Evolutionary conservation across 2,329 filamentous ascomycete genomes (phyloP), one percentile per base, ranked within the genome.

Genomic region (Diaporthe vexans): DNA sequence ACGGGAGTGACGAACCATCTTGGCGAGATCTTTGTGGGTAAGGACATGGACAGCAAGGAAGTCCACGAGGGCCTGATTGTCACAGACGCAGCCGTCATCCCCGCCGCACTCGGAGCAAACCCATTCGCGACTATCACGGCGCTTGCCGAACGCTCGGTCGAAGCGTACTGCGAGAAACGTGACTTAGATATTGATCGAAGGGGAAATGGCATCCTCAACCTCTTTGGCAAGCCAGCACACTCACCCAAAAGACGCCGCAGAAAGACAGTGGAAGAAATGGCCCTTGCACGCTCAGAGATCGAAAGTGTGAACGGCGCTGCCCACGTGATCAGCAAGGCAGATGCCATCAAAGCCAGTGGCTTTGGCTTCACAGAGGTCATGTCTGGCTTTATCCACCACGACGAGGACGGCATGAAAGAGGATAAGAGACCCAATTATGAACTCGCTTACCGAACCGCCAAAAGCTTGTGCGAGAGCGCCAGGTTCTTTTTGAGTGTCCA

Each of bases 111-210:
- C 2, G 88, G 75, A 19, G 90, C 91, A 4, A 94, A 94, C 78
- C 92, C 92, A 0, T 88, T 93, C 70, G 92, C 92, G 1, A 94
- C 92, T 1, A 94, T 94, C 76, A 88, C 91, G 0, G 92, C 92
- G 3, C 86, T 94, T 26, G 91, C 92, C 0, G 92, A 94, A 81
- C 85, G 92, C 13, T 89, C 89, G 0, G 86, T 93, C 9, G 88
- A 90, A 69, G 79, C 85, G 8, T 88, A 88, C 68, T 85, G 87
- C 2, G 76, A 82, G 69, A 81, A 82, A 11, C 78, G 84, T 9
- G 77, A 78, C 0, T 83, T 91, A 15, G 75, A 73, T 8, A 87
- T 92, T 69, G 85, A 87, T 73, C 80, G 82, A 3, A 81, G 85
- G 29, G 82, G 82, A 33, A 89, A 89, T 73, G 85, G 82, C 0